These are phyloP conservation scores for Auriscalpium orientale DNA, from an alignment of 768 basidiomycete species.

Conservation along the genomic window DNA sequence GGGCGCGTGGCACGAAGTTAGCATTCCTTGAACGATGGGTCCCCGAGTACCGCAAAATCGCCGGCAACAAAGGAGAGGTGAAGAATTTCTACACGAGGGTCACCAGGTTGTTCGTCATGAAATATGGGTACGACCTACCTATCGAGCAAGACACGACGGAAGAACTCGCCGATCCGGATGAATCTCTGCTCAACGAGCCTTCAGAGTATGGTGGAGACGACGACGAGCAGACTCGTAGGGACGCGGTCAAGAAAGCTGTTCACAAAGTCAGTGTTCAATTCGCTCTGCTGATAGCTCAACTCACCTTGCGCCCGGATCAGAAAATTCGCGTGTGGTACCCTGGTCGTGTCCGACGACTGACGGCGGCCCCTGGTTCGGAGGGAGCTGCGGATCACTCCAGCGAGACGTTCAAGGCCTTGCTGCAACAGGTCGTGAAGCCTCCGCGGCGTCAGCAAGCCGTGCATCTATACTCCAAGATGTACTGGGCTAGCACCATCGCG, in stretches of 20 bases:
- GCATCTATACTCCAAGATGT: not conserved
- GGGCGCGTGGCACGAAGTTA: not conserved
- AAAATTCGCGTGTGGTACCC: not conserved
- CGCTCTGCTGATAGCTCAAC: not conserved
- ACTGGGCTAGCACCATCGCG: not conserved
- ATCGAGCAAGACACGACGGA: not conserved
- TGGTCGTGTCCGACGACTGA: not conserved
- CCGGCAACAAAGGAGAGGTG: not conserved
- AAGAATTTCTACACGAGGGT: not conserved
- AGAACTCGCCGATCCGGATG: not conserved
- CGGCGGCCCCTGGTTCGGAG: not conserved
- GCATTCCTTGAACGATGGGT: not conserved
- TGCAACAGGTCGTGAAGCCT: not conserved
- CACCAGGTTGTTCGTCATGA: not conserved
- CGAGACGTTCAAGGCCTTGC: not conserved
- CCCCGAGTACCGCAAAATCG: not conserved
- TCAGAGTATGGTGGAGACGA: not conserved
- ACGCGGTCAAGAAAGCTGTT: not conserved
- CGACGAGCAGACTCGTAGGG: not conserved
- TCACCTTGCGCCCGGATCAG: not conserved
- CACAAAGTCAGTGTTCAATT: not conserved
- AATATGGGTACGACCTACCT: not conserved
- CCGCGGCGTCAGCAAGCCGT: not conserved
- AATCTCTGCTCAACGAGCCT: not conserved
- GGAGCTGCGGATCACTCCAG: not conserved